Percentiles rank a stretch among this genome's conserved stretches.
Evolutionary conservation across 495 filamentous ascomycete species (phyloP).

Genomic region (Tetracladium marchalianum): DNA sequence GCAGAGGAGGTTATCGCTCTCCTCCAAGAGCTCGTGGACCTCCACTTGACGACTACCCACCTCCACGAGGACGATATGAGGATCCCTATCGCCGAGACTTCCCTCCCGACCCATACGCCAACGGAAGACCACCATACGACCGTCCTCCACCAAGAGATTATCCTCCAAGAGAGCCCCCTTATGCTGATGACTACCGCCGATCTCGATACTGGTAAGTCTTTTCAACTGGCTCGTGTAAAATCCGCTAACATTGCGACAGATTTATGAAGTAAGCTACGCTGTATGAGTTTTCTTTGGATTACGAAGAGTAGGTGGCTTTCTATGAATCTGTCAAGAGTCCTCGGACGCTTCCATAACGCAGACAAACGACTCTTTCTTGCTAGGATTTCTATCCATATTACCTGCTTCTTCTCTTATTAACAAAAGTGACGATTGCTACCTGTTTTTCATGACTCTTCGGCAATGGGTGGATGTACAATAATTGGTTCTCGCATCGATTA

Average conservation of each 20-base stretch:
- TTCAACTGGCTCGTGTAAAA: not conserved
- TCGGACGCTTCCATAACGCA: no score
- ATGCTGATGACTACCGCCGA: constrained; percentile 32
- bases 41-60: constrained; percentile 64
- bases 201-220: constrained; percentile 18
- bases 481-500: no score
- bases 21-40: constrained; percentile 59
- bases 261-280: no score
- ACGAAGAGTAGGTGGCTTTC: no score
- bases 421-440: no score
- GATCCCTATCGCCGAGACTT: constrained; percentile 54
- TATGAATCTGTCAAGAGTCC: no score
- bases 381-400: no score
- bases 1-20: constrained; percentile 60
- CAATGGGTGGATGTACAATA: no score
- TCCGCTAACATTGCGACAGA: not conserved
- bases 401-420: no score
- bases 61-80: constrained; percentile 47
- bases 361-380: no score
- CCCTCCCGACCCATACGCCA: constrained; percentile 51
- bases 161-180: constrained; percentile 40
- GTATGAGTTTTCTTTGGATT: no score
- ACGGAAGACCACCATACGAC: constrained; percentile 41
- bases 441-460: no score
- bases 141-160: constrained; percentile 46